Evolutionary conservation across 1,284 basidiomycete genomes (phyloP), one percentile per base, ranked within the genome.

Genomic region (Afroboletus lepidellus): DNA sequence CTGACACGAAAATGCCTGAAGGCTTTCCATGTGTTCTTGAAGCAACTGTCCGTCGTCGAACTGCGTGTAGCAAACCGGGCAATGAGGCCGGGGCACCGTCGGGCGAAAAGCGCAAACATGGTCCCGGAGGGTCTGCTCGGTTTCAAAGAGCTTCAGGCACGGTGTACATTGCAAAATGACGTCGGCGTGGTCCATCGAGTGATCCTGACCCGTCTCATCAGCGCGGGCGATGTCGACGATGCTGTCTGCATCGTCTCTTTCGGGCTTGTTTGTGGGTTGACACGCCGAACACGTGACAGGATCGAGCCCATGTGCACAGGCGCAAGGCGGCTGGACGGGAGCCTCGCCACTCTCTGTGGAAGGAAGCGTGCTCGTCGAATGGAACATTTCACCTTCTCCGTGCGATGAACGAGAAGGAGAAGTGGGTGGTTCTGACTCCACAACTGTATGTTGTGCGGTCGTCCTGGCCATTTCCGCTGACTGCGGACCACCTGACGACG

Each of bases 31-130:
- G 24, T 69, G 65, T 21, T 55, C 20, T 37, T 57, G 56, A 21
- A 69, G 55, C 15, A 32, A 49, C 2, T n/a, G 4, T 6, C 32
- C 51, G 13, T 68, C 58, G 12, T 57, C 62, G 37, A 66, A 68
- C 34, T 55, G 58, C 43, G 47, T 44, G 34, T 57, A 68, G 48
- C 64, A 66, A 9, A 53, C 29, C 8, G 42, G 25, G 36, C 64
- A 66, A 34, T 68, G 64, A 5, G 51, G 54, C 16, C 41, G 64
- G 33, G 50, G 12, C 37, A 57, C 50, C 2, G 20, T 13, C 9
- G 47, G 32, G 23, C 49, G 56, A 38, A 45, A 44, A n/a, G 41
- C 34, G 41, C 67, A 69, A 34, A 47, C 30, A 25, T 66, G 67
- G 33, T 41, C 9, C 27, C 13, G 57, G 36, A 51, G 44, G 0